phyloP scores from a whole-genome alignment of 345 rosid genomes.

The Kandelia obovata region DNA sequence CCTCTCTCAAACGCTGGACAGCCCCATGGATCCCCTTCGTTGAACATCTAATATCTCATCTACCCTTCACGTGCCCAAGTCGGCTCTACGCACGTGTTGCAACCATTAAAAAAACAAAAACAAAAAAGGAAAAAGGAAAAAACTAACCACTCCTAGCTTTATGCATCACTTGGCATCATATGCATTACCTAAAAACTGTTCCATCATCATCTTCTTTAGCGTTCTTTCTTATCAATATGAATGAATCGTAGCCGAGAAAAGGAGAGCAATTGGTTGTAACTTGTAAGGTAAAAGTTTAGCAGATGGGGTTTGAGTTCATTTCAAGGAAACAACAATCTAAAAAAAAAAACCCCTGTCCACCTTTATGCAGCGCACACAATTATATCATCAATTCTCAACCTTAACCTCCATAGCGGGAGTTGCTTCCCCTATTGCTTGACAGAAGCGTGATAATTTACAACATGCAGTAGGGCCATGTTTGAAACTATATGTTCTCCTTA shows the following conservation, averaged over 20 bases:
- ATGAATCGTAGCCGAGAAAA: not conserved
- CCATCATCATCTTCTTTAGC: not conserved
- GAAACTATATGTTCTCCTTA: not conserved
- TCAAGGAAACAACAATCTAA: conserved; percentile 4
- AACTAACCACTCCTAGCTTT: too few species aligned
- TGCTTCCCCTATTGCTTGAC: too few species aligned
- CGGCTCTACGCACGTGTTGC: conserved; percentile 34
- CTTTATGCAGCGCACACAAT: not conserved
- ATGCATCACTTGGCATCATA: too few species aligned
- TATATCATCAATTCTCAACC: not conserved
- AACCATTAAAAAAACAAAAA: not conserved
- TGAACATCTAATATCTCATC: conserved; percentile 14
- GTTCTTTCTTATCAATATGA: not conserved
- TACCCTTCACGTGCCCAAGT: conserved; percentile 46
- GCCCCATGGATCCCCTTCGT: conserved; percentile 15
- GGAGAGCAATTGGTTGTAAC: not conserved
- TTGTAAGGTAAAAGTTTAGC: not conserved
- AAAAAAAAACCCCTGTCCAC: conserved; percentile 8
- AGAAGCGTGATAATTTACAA: too few species aligned
- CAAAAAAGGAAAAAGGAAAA: too few species aligned
- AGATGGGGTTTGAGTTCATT: not conserved
- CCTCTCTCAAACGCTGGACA: conserved; percentile 36
- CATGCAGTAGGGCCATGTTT: not conserved
- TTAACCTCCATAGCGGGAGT: not conserved
- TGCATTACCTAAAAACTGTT: not conserved